These are phyloP conservation scores for Brassica napus DNA, from an alignment of 345 rosid species.

Conservation along the genomic window Da-Ae NC_063452.1:49855001-49855500, in stretches of 20 bases:
- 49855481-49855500: constrained; percentile 62
- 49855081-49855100: constrained; percentile 42
- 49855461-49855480: constrained; percentile 61
- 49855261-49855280: constrained; percentile 53
- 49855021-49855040: neutral
- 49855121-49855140: constrained; percentile 58
- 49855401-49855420: constrained; percentile 68
- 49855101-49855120: constrained; percentile 70
- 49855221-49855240: neutral
- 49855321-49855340: constrained; percentile 54
- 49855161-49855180: constrained; percentile 29
- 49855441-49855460: constrained; percentile 49
- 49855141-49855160: constrained; percentile 44
- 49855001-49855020: constrained; percentile 54
- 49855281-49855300: constrained; percentile 59
- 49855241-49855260: constrained; percentile 16
- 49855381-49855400: constrained; percentile 73
- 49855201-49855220: neutral
- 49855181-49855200: neutral
- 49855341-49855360: constrained; percentile 56
- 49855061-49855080: neutral
- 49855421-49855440: constrained; percentile 55
- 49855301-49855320: constrained; percentile 44
- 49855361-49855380: constrained; percentile 70
- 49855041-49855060: neutral